Evolutionary conservation across 176 grass and related monocot species (phyloP), one percentile per base, ranked within the genome.

Genomic region (Oryza glumipatula): DNA sequence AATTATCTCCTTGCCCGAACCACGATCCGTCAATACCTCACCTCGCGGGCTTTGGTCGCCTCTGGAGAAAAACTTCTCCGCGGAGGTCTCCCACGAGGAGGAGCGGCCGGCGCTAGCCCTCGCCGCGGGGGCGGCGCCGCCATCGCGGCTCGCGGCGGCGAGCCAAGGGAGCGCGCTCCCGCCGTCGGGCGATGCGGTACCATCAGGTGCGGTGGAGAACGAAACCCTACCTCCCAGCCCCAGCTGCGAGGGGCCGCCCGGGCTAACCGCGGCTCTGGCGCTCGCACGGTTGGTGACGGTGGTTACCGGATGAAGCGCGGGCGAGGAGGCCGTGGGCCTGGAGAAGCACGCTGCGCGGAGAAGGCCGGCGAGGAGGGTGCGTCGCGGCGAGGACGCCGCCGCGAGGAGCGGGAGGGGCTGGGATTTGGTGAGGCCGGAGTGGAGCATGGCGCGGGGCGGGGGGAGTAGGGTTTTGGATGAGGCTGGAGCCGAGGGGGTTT

Each of bases 61-160:
- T 88, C 64, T 88, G 21, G 81, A 84, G 70, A 99, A 87, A 73
- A 92, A 99, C n/a, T 85, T 95, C 21, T 94, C 93, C 0, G 89
- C 93, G 1, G 93, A 93, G 26, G 12, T 84, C 51, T 95, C 93
- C 96, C 96, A 99, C 13, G 93, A 94, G 33, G 93, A 92, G 65
- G 91, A 94, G 64, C 89, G 84, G 21, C 74, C 83, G 67, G 80
- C 74, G 30, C 82, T 89, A 35, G 75, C 72, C 68, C 81, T 83
- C 28, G 38, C 54, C 12, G 44, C 15, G 9, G 83, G 70, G 56
- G 23, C 58, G 26, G 24, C 60, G 22, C 77, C 60, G 7, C 73
- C 60, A 30, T 73, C 72, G 24, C 39, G 74, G 51, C 70, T 7
- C 13, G 65, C 65, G 12, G 67, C 66, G 11, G 78, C 70, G 77